Conservation (phyloP, 208 protist species). For the Entamoeba moshkovskii region DNA sequence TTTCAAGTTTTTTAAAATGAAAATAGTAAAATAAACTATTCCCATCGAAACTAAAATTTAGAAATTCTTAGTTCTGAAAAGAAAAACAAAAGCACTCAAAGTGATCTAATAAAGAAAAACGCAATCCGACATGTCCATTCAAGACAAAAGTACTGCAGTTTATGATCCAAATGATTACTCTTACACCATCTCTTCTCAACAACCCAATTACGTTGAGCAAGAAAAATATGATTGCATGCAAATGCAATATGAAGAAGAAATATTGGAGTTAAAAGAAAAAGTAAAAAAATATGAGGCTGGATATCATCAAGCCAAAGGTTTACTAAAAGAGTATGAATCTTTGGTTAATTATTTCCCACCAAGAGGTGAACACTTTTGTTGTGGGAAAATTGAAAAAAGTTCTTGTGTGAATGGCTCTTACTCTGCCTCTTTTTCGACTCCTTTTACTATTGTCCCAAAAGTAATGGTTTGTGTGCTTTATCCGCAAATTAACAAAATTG, state of each 20-base stretch:
- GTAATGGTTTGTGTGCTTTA: neutral
- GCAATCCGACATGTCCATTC: neutral
- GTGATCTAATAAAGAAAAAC: no score
- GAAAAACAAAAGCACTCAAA: no score
- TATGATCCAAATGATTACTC: neutral
- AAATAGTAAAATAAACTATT: no score
- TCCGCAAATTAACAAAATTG: neutral
- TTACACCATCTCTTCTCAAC: neutral
- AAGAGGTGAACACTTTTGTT: neutral
- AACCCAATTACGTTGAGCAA: neutral
- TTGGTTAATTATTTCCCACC: neutral
- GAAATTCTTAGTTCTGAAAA: no score
- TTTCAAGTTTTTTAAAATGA: no score
- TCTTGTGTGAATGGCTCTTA: neutral
- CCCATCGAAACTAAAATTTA: no score
- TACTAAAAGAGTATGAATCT: neutral
- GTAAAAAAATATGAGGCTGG: neutral
- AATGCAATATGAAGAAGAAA: neutral
- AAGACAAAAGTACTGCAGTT: neutral
- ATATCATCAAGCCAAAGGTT: neutral
- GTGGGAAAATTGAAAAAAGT: neutral
- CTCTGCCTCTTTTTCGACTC: neutral
- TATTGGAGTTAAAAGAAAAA: neutral
- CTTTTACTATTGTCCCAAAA: neutral
- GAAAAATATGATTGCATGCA: neutral